Evolutionary conservation across 1,284 basidiomycete species (phyloP).

Genomic region (Boletellus deceptivus): DNA sequence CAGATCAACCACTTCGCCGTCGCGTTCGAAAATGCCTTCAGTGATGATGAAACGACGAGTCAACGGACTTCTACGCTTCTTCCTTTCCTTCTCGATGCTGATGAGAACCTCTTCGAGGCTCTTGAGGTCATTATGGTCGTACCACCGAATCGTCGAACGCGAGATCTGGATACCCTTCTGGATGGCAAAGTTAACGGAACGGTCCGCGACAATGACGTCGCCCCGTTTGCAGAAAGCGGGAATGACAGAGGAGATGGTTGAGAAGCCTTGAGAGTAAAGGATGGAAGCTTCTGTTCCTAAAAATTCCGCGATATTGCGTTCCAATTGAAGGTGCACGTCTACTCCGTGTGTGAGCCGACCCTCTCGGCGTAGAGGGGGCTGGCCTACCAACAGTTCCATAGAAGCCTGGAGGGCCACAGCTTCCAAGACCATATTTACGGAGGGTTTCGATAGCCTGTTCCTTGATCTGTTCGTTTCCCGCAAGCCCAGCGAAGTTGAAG

Average conservation of each 20-base stretch:
- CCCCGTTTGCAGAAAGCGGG: constrained; percentile 98
- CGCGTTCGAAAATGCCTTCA: constrained; percentile 95
- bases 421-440: constrained; percentile 92
- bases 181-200: constrained; percentile 91
- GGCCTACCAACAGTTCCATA: constrained; percentile 91
- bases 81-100: constrained; percentile 82
- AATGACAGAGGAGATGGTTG: constrained; percentile 91
- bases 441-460: constrained; percentile 83
- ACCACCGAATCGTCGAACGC: constrained; percentile 92
- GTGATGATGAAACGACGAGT: constrained; percentile 96
- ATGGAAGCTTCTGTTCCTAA: constrained; percentile 87
- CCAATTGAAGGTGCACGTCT: constrained; percentile 93
- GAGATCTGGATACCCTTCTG: constrained; percentile 98
- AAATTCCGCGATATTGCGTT: constrained; percentile 88
- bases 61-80: constrained; percentile 78
- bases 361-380: constrained; percentile 16
- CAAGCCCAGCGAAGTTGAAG: constrained; percentile 91
- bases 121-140: constrained; percentile 92
- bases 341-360: constrained; percentile 6
- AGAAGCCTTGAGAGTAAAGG: constrained; percentile 94
- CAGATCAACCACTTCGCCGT: constrained; percentile 89
- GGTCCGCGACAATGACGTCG: constrained; percentile 97
- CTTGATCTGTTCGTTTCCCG: constrained; percentile 87
- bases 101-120: constrained; percentile 89
- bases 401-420: constrained; percentile 96